These are phyloP conservation scores for Allantophomopsis lycopodina DNA, from an alignment of 2,329 filamentous ascomycete genomes.

Conservation along the genomic window DNA sequence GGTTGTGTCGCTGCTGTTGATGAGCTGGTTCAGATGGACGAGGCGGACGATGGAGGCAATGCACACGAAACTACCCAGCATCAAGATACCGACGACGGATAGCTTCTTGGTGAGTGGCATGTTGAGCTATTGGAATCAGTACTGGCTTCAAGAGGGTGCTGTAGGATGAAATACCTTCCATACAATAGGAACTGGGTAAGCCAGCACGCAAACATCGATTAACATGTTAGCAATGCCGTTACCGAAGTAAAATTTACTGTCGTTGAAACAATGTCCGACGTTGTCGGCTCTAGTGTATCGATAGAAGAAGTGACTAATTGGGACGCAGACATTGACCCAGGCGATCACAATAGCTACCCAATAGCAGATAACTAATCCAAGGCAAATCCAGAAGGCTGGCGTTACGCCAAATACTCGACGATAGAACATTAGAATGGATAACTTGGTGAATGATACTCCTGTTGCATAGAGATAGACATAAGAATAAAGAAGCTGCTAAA, in stretches of 20 bases:
- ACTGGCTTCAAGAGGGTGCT: not conserved
- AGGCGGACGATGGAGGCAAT: constrained; percentile 5
- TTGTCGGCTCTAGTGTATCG: constrained; percentile 8
- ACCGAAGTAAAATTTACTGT: constrained; percentile 12
- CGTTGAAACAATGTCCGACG: constrained; percentile 14
- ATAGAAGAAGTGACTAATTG: constrained; percentile 13
- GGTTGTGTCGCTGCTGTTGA: constrained; percentile 2
- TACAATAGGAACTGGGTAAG: constrained; percentile 17
- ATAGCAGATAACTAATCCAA: constrained; percentile 14
- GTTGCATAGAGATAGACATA: constrained; percentile 18
- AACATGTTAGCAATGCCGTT: constrained; percentile 16
- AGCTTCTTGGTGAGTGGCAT: constrained; percentile 16
- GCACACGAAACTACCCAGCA: constrained; percentile 15
- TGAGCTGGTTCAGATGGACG: constrained; percentile 2
- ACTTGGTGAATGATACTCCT: constrained; percentile 16
- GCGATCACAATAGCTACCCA: constrained; percentile 12
- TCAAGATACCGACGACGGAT: constrained; percentile 16
- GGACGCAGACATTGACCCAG: constrained; percentile 11
- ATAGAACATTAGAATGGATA: constrained; percentile 20
- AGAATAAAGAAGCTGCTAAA: constrained; percentile 15
- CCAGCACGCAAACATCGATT: constrained; percentile 17
- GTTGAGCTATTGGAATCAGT: constrained; percentile 9
- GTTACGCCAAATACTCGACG: constrained; percentile 18
- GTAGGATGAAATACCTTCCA: constrained; percentile 1
- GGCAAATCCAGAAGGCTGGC: constrained; percentile 11